Evolutionary conservation across 1,284 basidiomycete genomes (phyloP), one percentile per base, ranked within the genome.

Genomic region (Ustilago sp.): DNA sequence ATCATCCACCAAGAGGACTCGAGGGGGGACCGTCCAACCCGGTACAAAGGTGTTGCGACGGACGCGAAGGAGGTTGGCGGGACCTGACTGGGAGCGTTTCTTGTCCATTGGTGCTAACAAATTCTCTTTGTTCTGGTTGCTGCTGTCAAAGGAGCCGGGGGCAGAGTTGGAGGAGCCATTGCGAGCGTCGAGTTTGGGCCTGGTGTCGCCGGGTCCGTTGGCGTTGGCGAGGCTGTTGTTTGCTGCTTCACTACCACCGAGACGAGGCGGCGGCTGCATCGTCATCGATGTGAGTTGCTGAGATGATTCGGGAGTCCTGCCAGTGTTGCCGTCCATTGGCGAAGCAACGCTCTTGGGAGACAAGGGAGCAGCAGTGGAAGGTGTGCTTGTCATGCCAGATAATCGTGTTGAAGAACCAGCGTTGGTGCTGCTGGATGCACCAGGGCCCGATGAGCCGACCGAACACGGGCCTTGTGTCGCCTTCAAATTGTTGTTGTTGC

Each of bases 1-100:
- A 86, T 98, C 95, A 85, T 98, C 95, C 17, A 98, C 95, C 4
- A 98, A 89, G 60, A 98, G 87, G 59, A 98, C 95, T 2, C 85
- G 78, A 4, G 87, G 87, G 13, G 86, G 86, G 3, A 86, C 83
- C 0, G 86, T 80, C 83, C 82, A 84, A 19, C 81, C 93, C 0
- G 94, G 94, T 0, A 94, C 93, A 80, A 93, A 93, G 52, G 93
- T 92, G 60, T 91, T 83, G 31, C 83, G 74, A 17, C 86, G 68
- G 6, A 85, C 74, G 23, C 82, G 82, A 23, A 79, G 63, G 12
- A 61, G 57, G 28, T 80, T 80, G 32, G 50, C 41, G 52, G 63
- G 17, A 38, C 59, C 57, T 56, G 28, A 57, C 28, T 57, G 15
- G 31, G 53, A 38, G 17, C 52, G 51, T 39, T 51, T 66, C 54